These are phyloP conservation scores for Septoria linicola DNA, from an alignment of 2,329 filamentous ascomycete species.

Conservation along the genomic window DNA sequence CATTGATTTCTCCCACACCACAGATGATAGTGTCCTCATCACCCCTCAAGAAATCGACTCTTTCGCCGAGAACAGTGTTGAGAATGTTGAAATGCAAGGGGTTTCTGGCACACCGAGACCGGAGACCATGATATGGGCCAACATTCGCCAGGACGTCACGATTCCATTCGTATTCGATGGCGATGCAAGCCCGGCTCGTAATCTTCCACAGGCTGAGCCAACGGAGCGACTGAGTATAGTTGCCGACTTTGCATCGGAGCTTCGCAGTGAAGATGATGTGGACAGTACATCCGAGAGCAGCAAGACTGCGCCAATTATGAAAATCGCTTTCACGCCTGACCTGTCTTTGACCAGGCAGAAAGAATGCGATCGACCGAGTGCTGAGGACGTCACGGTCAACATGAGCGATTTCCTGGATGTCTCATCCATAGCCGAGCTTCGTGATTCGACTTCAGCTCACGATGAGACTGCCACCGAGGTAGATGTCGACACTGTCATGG, in stretches of 20 bases:
- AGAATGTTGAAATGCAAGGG: constrained; percentile 6
- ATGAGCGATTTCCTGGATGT: constrained; percentile 35
- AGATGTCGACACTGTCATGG: background rate
- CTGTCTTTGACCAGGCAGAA: background rate
- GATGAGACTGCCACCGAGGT: background rate
- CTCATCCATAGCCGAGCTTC: background rate
- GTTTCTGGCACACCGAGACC: constrained; percentile 21
- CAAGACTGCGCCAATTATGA: background rate
- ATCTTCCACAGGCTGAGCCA: constrained; percentile 18
- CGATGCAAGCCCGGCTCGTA: constrained; percentile 15
- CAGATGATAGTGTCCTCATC: constrained; percentile 26
- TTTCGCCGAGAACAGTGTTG: constrained; percentile 4
- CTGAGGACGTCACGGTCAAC: constrained; percentile 23
- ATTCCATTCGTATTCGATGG: constrained; percentile 34
- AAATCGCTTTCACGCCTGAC: background rate
- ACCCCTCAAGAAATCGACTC: constrained; percentile 3
- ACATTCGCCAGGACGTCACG: constrained; percentile 32
- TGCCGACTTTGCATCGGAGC: background rate
- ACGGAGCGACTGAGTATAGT: constrained; percentile 18
- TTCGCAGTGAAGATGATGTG: background rate
- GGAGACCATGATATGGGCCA: constrained; percentile 36
- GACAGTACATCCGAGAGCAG: background rate
- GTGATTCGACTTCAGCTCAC: background rate
- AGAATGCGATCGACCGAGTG: constrained; percentile 11
- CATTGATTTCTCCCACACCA: constrained; percentile 14